These are phyloP conservation scores for Endocalyx cinctus DNA, from an alignment of 2,329 filamentous ascomycete genomes.

Conservation along the genomic window DNA sequence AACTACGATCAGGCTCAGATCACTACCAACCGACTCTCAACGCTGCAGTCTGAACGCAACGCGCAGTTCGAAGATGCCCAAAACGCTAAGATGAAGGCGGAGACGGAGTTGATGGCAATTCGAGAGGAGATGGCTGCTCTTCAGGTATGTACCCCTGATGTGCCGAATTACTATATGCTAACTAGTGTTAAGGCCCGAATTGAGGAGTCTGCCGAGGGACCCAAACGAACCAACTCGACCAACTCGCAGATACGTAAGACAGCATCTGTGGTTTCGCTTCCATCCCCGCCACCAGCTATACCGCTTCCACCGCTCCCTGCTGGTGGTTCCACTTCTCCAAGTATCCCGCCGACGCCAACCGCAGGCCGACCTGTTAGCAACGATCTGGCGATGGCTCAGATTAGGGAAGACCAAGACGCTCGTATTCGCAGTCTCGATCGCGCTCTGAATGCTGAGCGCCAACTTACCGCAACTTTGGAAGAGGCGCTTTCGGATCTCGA, in stretches of 20 bases:
- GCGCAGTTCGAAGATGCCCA: conserved; percentile 76
- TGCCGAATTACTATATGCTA: conserved; percentile 13
- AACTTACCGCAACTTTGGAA: conserved; percentile 90
- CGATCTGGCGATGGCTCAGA: conserved; percentile 69
- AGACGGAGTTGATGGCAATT: conserved; percentile 63
- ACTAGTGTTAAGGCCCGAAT: conserved; percentile 25
- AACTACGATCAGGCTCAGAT: conserved; percentile 92
- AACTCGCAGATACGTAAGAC: conserved; percentile 77
- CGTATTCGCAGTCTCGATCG: conserved; percentile 96
- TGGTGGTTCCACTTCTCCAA: conserved; percentile 44
- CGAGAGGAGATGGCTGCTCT: conserved; percentile 69
- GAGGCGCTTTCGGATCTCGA: conserved; percentile 94
- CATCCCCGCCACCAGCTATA: conserved; percentile 90
- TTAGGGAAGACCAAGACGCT: conserved; percentile 91
- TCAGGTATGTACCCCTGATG: conserved; percentile 54
- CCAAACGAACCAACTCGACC: conserved; percentile 56
- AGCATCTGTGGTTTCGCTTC: conserved; percentile 74
- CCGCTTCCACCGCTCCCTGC: conserved; percentile 88
- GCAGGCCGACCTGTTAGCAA: conserved; percentile 74
- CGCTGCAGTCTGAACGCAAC: conserved; percentile 69
- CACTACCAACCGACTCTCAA: conserved; percentile 79
- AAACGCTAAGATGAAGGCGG: conserved; percentile 55
- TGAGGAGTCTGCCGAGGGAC: conserved; percentile 28
- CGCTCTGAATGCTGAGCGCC: conserved; percentile 91
- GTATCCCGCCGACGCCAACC: conserved; percentile 47